A percentile compares a stretch with the other conserved stretches of the same genome.
Evolutionary conservation across 345 rosid genomes (phyloP).

Genomic region (Brassica carinata): DNA sequence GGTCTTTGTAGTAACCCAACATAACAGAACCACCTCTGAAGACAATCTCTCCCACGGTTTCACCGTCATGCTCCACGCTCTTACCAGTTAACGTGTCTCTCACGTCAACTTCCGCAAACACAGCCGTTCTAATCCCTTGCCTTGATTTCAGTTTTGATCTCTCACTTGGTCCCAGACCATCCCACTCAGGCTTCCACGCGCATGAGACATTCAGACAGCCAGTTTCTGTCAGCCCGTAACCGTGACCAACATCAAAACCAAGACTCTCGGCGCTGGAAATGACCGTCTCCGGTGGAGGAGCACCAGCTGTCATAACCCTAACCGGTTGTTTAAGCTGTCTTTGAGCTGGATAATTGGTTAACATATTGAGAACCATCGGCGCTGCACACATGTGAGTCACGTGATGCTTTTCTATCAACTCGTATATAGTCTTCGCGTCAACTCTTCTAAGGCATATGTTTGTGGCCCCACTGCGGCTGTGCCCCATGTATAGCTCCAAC

Average conservation of each 20-base stretch:
- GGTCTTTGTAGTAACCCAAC: slow-evolving; percentile 65
- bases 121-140: slow-evolving; percentile 52
- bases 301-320: slow-evolving; percentile 44
- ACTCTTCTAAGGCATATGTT: slow-evolving; percentile 61
- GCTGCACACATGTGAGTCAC: slow-evolving; percentile 76
- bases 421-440: slow-evolving; percentile 43
- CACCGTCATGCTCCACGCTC: slow-evolving; percentile 54
- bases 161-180: slow-evolving; percentile 39
- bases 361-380: slow-evolving; percentile 65
- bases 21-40: slow-evolving; percentile 54
- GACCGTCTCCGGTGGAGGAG: slow-evolving; percentile 55
- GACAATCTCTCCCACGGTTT: slow-evolving; percentile 55
- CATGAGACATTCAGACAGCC: slow-evolving; percentile 56
- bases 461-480: slow-evolving; percentile 64
- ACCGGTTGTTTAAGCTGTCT: slow-evolving; percentile 48
- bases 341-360: slow-evolving; percentile 38
- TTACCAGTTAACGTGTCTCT: slow-evolving; percentile 45
- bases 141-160: slow-evolving; percentile 53
- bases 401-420: slow-evolving; percentile 46
- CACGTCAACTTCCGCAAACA: slow-evolving; percentile 50
- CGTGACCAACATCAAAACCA: slow-evolving; percentile 57
- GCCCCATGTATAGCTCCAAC: slow-evolving; percentile 67
- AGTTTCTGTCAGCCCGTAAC: slow-evolving; percentile 65
- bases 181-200: slow-evolving; percentile 61
- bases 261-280: slow-evolving; percentile 47